These are phyloP conservation scores for Citrus australasica DNA, from an alignment of 345 rosid genomes.

Conservation along the genomic window DNA sequence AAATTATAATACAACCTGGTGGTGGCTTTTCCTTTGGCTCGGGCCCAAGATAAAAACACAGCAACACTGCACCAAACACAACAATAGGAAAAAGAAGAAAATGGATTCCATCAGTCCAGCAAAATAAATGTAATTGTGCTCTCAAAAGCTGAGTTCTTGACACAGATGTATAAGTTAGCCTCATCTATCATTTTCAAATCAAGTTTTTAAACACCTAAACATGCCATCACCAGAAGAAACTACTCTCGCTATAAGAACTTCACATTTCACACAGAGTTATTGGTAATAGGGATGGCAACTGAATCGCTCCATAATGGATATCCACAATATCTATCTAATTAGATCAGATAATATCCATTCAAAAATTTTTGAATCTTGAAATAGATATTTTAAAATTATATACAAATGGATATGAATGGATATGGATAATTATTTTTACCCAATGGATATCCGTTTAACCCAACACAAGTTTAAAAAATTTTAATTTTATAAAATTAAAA, in stretches of 20 bases:
- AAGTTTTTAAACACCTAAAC: background rate
- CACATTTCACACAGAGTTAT: background rate
- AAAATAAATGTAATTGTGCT: background rate
- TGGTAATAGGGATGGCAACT: no score
- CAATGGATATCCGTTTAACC: no score
- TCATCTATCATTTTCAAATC: background rate
- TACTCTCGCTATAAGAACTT: background rate
- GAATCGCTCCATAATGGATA: no score
- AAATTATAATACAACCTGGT: constrained; percentile 35
- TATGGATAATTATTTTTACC: no score
- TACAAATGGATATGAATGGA: no score
- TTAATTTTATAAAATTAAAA: no score
- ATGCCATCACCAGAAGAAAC: background rate
- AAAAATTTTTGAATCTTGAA: no score
- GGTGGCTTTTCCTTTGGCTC: constrained; percentile 30
- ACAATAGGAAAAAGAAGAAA: background rate
- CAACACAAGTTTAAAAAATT: no score
- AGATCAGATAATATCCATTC: no score
- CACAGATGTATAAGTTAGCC: background rate
- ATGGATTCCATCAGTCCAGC: background rate
- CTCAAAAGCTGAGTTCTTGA: constrained; percentile 4
- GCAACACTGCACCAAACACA: constrained; percentile 53
- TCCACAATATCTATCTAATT: no score
- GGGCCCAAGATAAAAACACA: constrained; percentile 86
- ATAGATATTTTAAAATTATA: no score